Evolutionary conservation across 768 basidiomycete species (phyloP), one percentile per base, ranked within the genome.

Genomic region (Tremella yokohamensis): DNA sequence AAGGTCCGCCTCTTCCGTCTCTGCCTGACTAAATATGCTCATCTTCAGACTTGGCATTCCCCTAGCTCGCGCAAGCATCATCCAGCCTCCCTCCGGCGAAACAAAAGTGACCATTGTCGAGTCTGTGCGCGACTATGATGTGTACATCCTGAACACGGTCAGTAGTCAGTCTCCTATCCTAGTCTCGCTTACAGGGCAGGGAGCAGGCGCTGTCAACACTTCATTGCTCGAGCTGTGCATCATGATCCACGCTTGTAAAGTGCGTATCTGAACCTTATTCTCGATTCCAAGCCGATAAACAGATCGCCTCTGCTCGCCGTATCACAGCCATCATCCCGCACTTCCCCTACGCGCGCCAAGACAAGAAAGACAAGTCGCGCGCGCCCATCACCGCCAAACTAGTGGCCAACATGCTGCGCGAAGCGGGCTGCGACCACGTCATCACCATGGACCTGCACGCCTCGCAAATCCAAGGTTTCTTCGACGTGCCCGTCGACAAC

Each of bases 371-470:
- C 80, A 89, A 89, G 80, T 86, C 85, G 4, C 83, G 94, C 7
- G 91, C 92, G 2, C 94, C 96, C 22, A 99, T 99, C 76, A 97
- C 94, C 3, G 92, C 94, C 47, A 99, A 99, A 79, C 84, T 99
- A 54, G 90, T 98, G 49, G 93, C 94, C 20, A 98, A 96, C 78
- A 98, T 98, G 94, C 81, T 99, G 59, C 87, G 85, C 44, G 89
- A 96, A 48, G 93, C 96, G 8, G 94, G 94, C 20, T 96, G 92
- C 74, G 94, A 98, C 78, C 94, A 98, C 73, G 87, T 99, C 70
- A 97, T 99, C 66, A 97, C 94, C n/a, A 94, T 98, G 88, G 93
- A 98, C 76, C 80, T 98, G 51, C 94, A 97, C 72, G 93, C 94
- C 40, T 88, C 88, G 69, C 94, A 98, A 79, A 98, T 97, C 60